Conservation (phyloP, 257 asterid genomes). For the Voacanga thouarsii region DNA sequence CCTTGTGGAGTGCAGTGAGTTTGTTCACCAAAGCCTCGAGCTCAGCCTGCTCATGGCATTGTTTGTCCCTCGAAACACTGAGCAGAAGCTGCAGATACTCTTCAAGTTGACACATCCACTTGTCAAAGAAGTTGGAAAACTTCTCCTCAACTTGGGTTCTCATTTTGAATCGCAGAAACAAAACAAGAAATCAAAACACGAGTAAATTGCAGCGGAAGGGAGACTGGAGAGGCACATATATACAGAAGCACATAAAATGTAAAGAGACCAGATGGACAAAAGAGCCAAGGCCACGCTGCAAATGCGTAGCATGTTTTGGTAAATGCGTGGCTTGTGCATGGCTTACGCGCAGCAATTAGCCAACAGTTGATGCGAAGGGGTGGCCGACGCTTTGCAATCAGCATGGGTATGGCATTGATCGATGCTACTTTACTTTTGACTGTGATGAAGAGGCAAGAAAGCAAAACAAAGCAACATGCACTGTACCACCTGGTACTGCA, state of each 20-base stretch:
- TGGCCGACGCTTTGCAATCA: slow-evolving; percentile 2
- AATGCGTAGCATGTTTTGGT: slow-evolving; percentile 10
- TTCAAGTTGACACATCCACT: slow-evolving; percentile 61
- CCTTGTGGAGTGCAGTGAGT: slow-evolving; percentile 64
- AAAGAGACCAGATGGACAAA: slow-evolving; percentile 26
- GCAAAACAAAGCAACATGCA: neutral
- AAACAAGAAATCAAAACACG: neutral
- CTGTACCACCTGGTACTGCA: neutral
- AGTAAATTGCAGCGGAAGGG: too few relatives aligned
- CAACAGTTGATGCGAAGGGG: slow-evolving; percentile 1
- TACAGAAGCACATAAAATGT: neutral
- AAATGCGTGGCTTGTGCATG: slow-evolving; percentile 35
- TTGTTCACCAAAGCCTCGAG: slow-evolving; percentile 26
- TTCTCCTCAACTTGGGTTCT: slow-evolving; percentile 28
- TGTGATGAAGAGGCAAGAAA: neutral
- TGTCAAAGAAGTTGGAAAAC: slow-evolving; percentile 40
- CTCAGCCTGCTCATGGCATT: neutral
- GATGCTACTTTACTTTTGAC: neutral
- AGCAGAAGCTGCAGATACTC: slow-evolving; percentile 31
- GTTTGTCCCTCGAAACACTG: neutral
- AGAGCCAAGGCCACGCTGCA: slow-evolving; percentile 28
- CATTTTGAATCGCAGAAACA: neutral
- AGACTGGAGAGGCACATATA: too few relatives aligned
- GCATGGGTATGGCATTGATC: neutral
- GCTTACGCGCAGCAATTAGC: slow-evolving; percentile 25